These are phyloP conservation scores for Zoysia pacifica DNA, from an alignment of 176 grass and related monocot species.

Conservation along the genomic window DNA sequence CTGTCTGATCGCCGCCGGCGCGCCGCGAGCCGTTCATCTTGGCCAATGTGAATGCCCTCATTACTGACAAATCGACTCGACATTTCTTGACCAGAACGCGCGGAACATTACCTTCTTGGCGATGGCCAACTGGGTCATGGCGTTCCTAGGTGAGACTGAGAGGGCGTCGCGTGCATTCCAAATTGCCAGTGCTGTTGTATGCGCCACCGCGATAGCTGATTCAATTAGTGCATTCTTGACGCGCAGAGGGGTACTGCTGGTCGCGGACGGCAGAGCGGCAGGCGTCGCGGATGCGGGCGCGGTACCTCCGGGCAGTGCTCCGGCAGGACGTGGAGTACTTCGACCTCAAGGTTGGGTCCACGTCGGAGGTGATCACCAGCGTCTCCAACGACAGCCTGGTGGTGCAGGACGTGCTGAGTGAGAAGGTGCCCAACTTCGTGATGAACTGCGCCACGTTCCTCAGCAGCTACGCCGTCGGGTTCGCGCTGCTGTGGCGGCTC, in stretches of 20 bases:
- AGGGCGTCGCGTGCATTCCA: no score
- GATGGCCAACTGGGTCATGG: not conserved
- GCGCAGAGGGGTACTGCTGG: conserved; percentile 92
- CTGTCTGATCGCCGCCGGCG: not conserved
- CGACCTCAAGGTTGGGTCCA: conserved; percentile 72
- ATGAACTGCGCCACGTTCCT: conserved; percentile 78
- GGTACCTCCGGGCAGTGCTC: conserved; percentile 81
- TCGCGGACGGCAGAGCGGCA: conserved; percentile 86
- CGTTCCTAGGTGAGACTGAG: not conserved
- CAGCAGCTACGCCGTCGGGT: conserved; percentile 70
- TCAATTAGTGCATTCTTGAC: no score
- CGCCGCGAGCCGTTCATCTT: not conserved
- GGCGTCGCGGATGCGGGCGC: conserved; percentile 79
- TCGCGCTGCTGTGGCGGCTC: conserved; percentile 67
- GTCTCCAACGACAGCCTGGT: conserved; percentile 86
- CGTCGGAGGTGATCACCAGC: conserved; percentile 84
- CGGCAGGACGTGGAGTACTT: conserved; percentile 97
- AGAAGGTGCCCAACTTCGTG: conserved; percentile 95
- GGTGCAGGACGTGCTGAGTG: conserved; percentile 85
- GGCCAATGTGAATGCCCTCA: not conserved
- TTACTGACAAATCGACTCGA: not conserved
- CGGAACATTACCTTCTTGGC: not conserved
- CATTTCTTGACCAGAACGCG: conserved; percentile 61
- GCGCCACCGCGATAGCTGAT: no score
- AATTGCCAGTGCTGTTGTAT: no score